These are phyloP conservation scores for Cordyceps farinosa DNA, from an alignment of 2,329 filamentous ascomycete genomes.

Conservation along the genomic window DNA sequence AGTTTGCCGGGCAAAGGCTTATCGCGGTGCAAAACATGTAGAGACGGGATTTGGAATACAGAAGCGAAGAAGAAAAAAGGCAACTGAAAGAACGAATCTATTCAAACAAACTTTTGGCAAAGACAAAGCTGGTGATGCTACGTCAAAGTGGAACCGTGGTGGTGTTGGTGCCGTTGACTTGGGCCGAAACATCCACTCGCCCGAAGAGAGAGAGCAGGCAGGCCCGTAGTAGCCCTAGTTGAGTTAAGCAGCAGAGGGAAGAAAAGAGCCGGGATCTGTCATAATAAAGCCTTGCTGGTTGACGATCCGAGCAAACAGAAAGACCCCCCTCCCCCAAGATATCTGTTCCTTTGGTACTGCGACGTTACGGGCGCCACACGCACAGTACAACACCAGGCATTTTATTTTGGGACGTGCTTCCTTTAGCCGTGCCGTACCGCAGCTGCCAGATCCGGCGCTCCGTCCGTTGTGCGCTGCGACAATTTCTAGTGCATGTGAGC, in stretches of 20 bases:
- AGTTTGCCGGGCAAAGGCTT: background rate
- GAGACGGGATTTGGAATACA: too few species aligned
- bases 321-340: background rate
- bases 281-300: constrained; percentile 1
- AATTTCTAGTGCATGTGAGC: constrained; percentile 7
- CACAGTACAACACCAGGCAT: background rate
- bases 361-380: constrained; percentile 10
- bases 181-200: constrained; percentile 18
- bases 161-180: constrained; percentile 3
- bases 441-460: background rate
- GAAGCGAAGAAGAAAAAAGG: background rate
- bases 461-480: background rate
- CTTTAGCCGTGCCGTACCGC: background rate
- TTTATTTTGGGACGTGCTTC: background rate
- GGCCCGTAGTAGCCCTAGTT: background rate
- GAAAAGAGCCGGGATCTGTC: background rate
- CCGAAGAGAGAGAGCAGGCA: constrained; percentile 7
- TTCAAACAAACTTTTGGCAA: background rate
- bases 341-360: background rate
- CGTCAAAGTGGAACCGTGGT: constrained; percentile 7
- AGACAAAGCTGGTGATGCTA: constrained; percentile 7
- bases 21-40: background rate
- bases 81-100: background rate
- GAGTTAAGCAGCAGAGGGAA: background rate
- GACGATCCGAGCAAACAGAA: background rate